A percentile compares a stretch with the other conserved stretches of the same genome.
Conservation (phyloP, 495 filamentous ascomycete species). For the Daldinia grandis region DNA sequence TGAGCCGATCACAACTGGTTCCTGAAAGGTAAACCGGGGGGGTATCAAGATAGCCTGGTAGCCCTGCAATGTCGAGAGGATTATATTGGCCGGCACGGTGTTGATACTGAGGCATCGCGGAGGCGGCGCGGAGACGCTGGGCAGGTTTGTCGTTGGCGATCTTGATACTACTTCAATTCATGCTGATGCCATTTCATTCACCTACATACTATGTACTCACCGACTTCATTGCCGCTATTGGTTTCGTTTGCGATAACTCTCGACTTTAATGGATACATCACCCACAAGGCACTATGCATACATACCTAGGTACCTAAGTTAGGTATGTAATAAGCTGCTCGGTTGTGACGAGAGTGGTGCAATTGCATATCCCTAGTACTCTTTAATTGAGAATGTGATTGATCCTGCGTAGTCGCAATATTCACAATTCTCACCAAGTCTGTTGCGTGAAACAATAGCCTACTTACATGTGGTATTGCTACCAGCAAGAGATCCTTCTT, state of each 20-base stretch:
- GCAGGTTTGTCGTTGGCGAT: constrained; percentile 19
- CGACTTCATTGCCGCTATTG: background rate
- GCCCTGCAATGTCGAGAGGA: constrained; percentile 18
- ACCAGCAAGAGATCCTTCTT: background rate
- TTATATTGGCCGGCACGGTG: constrained; percentile 31
- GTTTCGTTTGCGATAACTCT: background rate
- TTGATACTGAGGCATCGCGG: constrained; percentile 2
- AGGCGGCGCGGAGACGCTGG: background rate
- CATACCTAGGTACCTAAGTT: background rate
- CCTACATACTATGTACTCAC: background rate
- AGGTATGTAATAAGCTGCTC: background rate
- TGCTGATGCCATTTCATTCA: background rate
- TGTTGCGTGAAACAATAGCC: background rate
- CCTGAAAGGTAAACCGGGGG: constrained; percentile 19
- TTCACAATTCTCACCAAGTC: background rate
- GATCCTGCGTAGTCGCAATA: background rate
- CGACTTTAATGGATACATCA: background rate
- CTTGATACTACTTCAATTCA: constrained; percentile 1
- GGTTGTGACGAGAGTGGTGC: background rate
- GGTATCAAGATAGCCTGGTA: constrained; percentile 3
- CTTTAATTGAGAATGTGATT: background rate
- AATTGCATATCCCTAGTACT: background rate
- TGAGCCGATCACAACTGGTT: constrained; percentile 31
- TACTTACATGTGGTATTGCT: background rate
- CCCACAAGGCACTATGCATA: no score